These are phyloP conservation scores for Saccharomyces jurei DNA, from an alignment of 805 yeast genomes.

Conservation along the genomic window DNA sequence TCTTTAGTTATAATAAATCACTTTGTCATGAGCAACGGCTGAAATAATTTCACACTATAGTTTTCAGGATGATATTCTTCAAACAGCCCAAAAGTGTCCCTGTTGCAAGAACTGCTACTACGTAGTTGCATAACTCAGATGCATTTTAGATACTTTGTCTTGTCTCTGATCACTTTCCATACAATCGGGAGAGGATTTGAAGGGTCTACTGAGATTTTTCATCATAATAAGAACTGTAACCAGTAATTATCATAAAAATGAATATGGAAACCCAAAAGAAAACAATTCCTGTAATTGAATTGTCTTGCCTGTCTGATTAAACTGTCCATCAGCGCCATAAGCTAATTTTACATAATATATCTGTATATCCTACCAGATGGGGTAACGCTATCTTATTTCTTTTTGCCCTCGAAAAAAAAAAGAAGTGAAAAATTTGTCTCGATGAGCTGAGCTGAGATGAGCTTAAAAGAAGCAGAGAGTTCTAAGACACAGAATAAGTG, in stretches of 20 bases:
- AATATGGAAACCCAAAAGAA: background rate
- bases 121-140: background rate
- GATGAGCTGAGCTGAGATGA: constrained; percentile 20
- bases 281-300: background rate
- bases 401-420: background rate
- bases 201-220: background rate
- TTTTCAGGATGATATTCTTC: background rate
- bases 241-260: background rate
- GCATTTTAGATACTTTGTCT: background rate
- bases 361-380: background rate
- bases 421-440: constrained; percentile 2
- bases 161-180: background rate
- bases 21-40: background rate
- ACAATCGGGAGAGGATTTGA: background rate
- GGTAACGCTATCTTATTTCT: background rate
- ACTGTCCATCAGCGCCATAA: background rate
- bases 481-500: background rate
- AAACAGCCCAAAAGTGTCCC: background rate
- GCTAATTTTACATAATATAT: background rate
- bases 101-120: background rate
- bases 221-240: background rate
- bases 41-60: background rate
- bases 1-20: background rate
- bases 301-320: background rate
- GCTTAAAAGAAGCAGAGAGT: constrained; percentile 2